Evolutionary conservation across 176 grass and related monocot species (phyloP), one percentile per base, ranked within the genome.

Genomic region (Phragmites australis): DNA sequence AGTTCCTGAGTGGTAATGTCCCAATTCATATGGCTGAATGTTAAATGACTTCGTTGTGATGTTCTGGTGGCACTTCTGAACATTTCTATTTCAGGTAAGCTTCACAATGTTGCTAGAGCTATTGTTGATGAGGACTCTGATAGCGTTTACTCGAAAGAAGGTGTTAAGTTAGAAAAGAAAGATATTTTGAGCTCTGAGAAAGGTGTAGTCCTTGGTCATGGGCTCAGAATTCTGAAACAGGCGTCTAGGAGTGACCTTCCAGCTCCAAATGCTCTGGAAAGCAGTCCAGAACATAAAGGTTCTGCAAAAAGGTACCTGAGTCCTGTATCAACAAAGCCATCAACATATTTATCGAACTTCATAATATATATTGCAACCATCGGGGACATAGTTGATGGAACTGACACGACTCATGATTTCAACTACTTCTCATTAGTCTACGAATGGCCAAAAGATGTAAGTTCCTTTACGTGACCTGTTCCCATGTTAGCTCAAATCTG

Each of bases 331-430:
- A 72, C 92, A 62, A 97, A 93, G 77, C 86, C 92, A 14, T 92
- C 92, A 46, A 88, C 92, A 80, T 97, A 94, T 87, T 89, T 97
- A 82, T 97, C 95, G 50, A 84, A 90, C 77, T 97, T 97, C 76
- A 94, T 94, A 84, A 92, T 97, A 85, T 97, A 97, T 65, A 92
- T 94, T 49, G 95, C 95, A 40, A 92, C 95, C 77, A 87, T 97
- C 15, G 95, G 95, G 78, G 95, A 97, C 69, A 97, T 94, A 89
- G 92, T 97, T 85, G 95, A 97, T 81, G 95, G 95, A 67, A 87
- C 87, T 77, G 95, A 97, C 65, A 97, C 95, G 8, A 94, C 95
- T 85, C 95, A 97, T 92, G 91, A 97, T 89, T 97, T 97, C 90
- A 94, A 98, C 86, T 98, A 94, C 78, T 98, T 98, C 82, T 98